A percentile compares a stretch with the other conserved stretches of the same genome.
Conservation (phyloP, 169 alveolate species). For the Eimeria brunetti region DNA sequence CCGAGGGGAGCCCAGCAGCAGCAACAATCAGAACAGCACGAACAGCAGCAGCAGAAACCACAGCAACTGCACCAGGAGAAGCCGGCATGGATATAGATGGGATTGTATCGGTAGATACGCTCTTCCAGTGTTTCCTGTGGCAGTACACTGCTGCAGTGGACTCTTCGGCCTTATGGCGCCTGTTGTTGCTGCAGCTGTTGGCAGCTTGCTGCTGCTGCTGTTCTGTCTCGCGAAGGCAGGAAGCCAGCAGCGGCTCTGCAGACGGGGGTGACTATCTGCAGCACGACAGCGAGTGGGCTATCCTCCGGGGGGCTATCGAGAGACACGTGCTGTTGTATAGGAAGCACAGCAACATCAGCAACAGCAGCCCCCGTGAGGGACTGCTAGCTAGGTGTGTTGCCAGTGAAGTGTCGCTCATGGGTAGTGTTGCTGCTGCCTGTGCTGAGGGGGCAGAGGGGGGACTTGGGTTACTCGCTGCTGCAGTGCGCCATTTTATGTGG, state of each 20-base stretch:
- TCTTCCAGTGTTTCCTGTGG: slow-evolving; percentile 67
- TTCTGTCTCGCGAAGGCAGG: background rate
- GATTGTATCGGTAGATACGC: background rate
- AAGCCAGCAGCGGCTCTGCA: background rate
- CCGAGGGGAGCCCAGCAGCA: background rate
- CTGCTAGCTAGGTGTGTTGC: slow-evolving; percentile 8
- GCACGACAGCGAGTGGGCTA: slow-evolving; percentile 27
- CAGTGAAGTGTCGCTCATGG: slow-evolving; percentile 25
- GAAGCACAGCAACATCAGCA: background rate
- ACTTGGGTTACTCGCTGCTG: slow-evolving; percentile 38
- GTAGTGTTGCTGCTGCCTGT: background rate
- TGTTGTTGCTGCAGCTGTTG: slow-evolving; percentile 57
- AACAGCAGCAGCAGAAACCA: background rate
- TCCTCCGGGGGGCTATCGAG: slow-evolving; percentile 46
- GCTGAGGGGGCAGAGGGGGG: background rate
- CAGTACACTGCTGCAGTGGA: slow-evolving; percentile 63
- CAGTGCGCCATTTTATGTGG: slow-evolving; percentile 52
- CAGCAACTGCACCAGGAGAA: background rate
- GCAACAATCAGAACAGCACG: background rate
- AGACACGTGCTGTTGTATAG: slow-evolving; percentile 17
- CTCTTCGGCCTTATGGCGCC: slow-evolving; percentile 30
- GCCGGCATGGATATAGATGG: background rate
- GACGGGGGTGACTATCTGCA: background rate
- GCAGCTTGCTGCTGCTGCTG: slow-evolving; percentile 64
- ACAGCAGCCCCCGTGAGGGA: background rate